Percentiles rank a stretch among this genome's conserved stretches.
These are phyloP conservation scores for Lentinula aciculospora DNA, from an alignment of 768 basidiomycete species.

Conservation along the genomic window DNA sequence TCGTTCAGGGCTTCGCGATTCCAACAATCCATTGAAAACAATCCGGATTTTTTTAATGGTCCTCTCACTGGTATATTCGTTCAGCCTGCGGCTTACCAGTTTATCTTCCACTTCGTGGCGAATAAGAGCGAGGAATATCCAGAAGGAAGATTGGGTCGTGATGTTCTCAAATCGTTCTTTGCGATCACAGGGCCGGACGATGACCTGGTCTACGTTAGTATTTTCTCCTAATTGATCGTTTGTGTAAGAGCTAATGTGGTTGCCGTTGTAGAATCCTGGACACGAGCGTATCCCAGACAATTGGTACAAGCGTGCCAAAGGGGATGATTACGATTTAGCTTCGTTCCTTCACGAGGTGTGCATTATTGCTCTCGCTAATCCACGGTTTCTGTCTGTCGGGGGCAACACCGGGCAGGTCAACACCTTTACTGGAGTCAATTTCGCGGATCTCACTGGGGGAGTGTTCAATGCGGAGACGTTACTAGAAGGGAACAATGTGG, in stretches of 20 bases:
- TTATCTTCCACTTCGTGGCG: conserved; percentile 2
- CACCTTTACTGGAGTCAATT: conserved; percentile 3
- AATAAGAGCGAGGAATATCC: conserved; percentile 4
- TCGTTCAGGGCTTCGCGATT: not conserved
- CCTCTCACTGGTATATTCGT: not conserved
- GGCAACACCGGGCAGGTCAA: conserved; percentile 5
- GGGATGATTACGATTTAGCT: conserved; percentile 1
- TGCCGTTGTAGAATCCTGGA: not conserved
- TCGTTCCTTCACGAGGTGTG: not conserved
- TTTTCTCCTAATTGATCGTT: not conserved
- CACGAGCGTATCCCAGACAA: conserved; percentile 8
- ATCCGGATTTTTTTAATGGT: conserved; percentile 5
- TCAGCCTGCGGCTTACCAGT: not conserved
- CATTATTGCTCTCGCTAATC: not conserved
- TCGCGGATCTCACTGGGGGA: conserved; percentile 5
- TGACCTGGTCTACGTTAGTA: not conserved
- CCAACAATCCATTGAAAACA: not conserved
- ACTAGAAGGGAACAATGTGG: not conserved
- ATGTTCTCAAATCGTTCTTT: conserved; percentile 6
- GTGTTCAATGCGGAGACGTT: not conserved
- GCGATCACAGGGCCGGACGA: not conserved
- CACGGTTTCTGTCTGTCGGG: conserved; percentile 5
- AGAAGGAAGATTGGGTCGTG: not conserved
- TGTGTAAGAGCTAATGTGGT: too few species aligned
- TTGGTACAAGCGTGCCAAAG: conserved; percentile 5